Evolutionary conservation across 2,329 filamentous ascomycete species (phyloP).

Genomic region (Fusarium sp.): DNA sequence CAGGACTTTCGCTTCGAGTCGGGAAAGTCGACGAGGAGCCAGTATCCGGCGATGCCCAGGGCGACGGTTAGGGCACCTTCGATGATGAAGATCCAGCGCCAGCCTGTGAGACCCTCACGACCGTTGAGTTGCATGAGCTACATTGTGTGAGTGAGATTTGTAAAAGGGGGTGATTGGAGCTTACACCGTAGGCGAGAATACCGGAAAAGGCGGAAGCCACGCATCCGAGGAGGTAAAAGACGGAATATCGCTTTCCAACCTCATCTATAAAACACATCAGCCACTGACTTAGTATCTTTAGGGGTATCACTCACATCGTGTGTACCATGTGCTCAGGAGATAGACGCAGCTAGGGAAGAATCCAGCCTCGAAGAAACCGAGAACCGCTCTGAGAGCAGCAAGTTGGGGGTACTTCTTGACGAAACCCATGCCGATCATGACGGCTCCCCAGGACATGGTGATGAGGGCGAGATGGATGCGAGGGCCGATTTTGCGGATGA

Average conservation of each 20-base stretch:
- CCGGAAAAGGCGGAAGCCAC: constrained; percentile 74
- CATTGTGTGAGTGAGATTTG: not conserved
- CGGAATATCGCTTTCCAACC: constrained; percentile 75
- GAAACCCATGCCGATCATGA: constrained; percentile 76
- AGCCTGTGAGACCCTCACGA: constrained; percentile 64
- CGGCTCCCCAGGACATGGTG: constrained; percentile 68
- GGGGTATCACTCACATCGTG: constrained; percentile 62
- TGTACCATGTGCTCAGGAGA: constrained; percentile 80
- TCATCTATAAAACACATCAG: constrained; percentile 60
- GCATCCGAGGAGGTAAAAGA: constrained; percentile 77
- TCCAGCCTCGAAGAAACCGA: constrained; percentile 75
- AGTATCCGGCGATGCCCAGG: constrained; percentile 63
- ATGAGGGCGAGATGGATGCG: constrained; percentile 66
- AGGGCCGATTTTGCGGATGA: constrained; percentile 75
- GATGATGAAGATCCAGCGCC: constrained; percentile 76
- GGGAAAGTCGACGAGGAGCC: constrained; percentile 73
- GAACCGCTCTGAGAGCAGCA: constrained; percentile 66
- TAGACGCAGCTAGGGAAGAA: constrained; percentile 80
- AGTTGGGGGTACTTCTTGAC: constrained; percentile 63
- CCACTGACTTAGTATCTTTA: not conserved
- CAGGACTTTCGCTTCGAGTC: constrained; percentile 64
- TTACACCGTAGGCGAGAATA: constrained; percentile 76
- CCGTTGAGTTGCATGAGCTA: constrained; percentile 73
- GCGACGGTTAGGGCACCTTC: constrained; percentile 66
- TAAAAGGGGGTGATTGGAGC: constrained; percentile 37